Conservation (phyloP, 208 protist species). For the Wallacemonas rigidus region DNA sequence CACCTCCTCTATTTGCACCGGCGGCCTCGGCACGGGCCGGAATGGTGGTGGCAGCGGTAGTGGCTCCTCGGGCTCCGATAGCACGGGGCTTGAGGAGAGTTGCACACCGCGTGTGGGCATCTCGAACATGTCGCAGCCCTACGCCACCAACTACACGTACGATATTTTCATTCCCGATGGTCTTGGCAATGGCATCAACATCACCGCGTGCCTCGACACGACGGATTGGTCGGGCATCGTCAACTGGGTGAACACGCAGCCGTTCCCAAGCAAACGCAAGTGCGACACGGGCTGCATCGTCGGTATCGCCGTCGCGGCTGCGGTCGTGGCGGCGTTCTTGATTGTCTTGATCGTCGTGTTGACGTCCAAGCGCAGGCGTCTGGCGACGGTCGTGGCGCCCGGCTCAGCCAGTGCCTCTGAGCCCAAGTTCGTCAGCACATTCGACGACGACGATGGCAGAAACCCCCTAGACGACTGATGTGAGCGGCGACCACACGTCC, state of each 20-base stretch:
- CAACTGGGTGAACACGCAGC: conserved; percentile 24
- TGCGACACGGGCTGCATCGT: conserved; percentile 78
- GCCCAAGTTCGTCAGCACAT: conserved; percentile 56
- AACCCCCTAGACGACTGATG: conserved; percentile 33
- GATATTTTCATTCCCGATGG: conserved; percentile 45
- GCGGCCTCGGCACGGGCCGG: neutral
- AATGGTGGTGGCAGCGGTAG: neutral
- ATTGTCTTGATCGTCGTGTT: conserved; percentile 62
- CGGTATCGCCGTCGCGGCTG: conserved; percentile 56
- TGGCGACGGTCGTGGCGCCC: conserved; percentile 72
- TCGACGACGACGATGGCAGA: conserved; percentile 30
- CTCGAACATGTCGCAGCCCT: conserved; percentile 46
- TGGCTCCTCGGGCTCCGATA: neutral
- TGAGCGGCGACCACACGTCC: neutral
- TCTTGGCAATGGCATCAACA: conserved; percentile 39
- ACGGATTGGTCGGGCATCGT: conserved; percentile 41
- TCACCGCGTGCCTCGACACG: conserved; percentile 41
- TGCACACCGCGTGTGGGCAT: conserved; percentile 40
- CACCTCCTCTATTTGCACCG: conserved; percentile 6
- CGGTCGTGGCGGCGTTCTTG: conserved; percentile 55
- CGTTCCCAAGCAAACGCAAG: conserved; percentile 6
- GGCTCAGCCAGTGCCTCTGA: conserved; percentile 17
- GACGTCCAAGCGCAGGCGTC: conserved; percentile 69
- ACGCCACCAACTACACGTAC: conserved; percentile 31
- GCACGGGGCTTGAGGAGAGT: neutral